Evolutionary conservation across 2,329 filamentous ascomycete genomes (phyloP).

Genomic region (Escovopsis sp.): DNA sequence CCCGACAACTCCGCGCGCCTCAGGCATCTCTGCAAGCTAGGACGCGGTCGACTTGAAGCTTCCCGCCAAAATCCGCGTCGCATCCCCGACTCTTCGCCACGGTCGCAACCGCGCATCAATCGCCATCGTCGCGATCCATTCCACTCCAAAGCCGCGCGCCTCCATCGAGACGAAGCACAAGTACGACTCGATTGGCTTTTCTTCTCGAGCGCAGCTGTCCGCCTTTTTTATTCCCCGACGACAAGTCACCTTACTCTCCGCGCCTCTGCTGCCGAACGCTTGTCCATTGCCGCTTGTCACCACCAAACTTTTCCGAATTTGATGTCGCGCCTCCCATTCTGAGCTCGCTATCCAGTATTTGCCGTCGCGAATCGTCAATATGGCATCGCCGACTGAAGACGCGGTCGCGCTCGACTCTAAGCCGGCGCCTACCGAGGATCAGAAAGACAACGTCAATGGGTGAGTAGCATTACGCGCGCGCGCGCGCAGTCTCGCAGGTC

Average conservation of each 20-base stretch:
- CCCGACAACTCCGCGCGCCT: too few species aligned
- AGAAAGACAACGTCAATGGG: conserved; percentile 23
- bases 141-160: too few species aligned
- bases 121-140: background rate
- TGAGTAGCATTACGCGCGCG: conserved; percentile 14
- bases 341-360: conserved; percentile 9
- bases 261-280: background rate
- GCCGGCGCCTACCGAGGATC: conserved; percentile 20
- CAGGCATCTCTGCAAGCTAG: too few species aligned
- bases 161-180: too few species aligned
- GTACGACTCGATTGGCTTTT: too few species aligned
- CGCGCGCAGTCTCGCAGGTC: background rate
- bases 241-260: background rate
- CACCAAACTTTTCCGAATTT: conserved; percentile 10
- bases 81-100: too few species aligned
- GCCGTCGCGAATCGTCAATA: conserved; percentile 33
- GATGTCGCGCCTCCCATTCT: conserved; percentile 22
- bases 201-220: too few species aligned
- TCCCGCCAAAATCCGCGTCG: too few species aligned
- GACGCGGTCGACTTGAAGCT: too few species aligned
- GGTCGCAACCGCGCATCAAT: background rate
- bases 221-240: too few species aligned
- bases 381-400: conserved; percentile 35
- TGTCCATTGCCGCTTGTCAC: background rate
- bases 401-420: conserved; percentile 32